Evolutionary conservation across 805 yeast genomes (phyloP).

Genomic region (Grigorovia humatica): DNA sequence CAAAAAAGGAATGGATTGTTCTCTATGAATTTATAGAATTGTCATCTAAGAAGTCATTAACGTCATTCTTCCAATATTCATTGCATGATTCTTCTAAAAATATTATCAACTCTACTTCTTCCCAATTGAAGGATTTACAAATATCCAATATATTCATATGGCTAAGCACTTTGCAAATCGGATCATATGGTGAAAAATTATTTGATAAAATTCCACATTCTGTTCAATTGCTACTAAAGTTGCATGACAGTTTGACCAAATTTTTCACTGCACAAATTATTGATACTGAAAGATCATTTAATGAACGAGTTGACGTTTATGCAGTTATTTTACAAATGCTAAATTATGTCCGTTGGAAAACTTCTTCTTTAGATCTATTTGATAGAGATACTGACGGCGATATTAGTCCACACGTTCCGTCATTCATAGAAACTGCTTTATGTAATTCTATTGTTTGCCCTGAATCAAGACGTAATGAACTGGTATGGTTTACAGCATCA

Average conservation of each 20-base stretch:
- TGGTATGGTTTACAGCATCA: conserved; percentile 58
- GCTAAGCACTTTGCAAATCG: conserved; percentile 41
- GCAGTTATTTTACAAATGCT: conserved; percentile 53
- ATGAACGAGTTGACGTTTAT: conserved; percentile 60
- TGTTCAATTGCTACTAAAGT: conserved; percentile 50
- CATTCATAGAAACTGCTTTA: conserved; percentile 75
- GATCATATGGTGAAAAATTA: conserved; percentile 28
- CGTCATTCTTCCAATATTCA: conserved; percentile 40
- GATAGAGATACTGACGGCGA: conserved; percentile 23
- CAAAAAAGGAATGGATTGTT: conserved; percentile 67
- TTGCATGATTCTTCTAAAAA: conserved; percentile 11
- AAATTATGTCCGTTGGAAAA: conserved; percentile 56
- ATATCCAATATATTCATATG: conserved; percentile 63
- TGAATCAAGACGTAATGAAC: conserved; percentile 59
- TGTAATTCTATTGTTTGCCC: conserved; percentile 69
- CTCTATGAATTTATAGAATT: conserved; percentile 65
- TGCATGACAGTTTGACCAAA: conserved; percentile 56
- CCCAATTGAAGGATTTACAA: conserved; percentile 42
- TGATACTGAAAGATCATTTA: conserved; percentile 46
- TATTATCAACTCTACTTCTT: conserved; percentile 14
- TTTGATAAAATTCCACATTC: conserved; percentile 54
- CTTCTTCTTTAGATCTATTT: conserved; percentile 45
- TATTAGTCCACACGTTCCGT: conserved; percentile 53
- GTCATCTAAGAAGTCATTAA: conserved; percentile 46
- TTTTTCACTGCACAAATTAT: conserved; percentile 53